Conservation (phyloP, 331 rosid genomes). For the Arachis monticola region DNA sequence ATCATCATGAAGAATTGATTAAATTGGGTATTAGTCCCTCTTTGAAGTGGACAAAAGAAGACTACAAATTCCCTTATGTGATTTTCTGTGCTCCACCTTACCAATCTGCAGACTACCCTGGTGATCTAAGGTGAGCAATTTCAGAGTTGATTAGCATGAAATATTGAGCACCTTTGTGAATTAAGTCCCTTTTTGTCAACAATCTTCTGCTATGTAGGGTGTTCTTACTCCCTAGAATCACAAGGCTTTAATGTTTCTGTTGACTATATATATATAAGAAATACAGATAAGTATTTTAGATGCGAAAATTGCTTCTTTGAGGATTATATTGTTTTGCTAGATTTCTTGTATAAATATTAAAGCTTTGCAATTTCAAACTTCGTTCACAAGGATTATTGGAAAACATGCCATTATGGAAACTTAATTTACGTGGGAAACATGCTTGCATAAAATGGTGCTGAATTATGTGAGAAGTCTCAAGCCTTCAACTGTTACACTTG, state of each 20-base stretch:
- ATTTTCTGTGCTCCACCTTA: slow-evolving; percentile 92
- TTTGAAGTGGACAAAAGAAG: slow-evolving; percentile 56
- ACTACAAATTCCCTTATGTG: slow-evolving; percentile 63
- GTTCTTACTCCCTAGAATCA: neutral
- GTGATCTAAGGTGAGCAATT: slow-evolving; percentile 68
- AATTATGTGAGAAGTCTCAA: neutral
- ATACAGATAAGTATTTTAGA: neutral
- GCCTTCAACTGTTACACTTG: neutral
- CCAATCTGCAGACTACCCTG: slow-evolving; percentile 60
- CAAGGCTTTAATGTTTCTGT: neutral
- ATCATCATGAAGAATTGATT: slow-evolving; percentile 79
- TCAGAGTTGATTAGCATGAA: neutral
- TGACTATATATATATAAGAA: slow-evolving; percentile 5
- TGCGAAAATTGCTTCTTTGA: slow-evolving; percentile 16
- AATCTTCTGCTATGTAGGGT: neutral
- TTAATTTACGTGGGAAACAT: neutral
- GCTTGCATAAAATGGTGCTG: neutral
- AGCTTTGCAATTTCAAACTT: neutral
- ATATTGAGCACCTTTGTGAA: slow-evolving; percentile 6
- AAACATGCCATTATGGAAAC: neutral
- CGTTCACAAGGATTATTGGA: slow-evolving; percentile 1
- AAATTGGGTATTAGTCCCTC: slow-evolving; percentile 69
- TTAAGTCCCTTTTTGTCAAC: neutral
- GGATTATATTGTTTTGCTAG: neutral
- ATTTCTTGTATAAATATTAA: neutral